Base-by-base conservation (phyloP, 306 rosid species). In the Cicer chorassanicum region DNA sequence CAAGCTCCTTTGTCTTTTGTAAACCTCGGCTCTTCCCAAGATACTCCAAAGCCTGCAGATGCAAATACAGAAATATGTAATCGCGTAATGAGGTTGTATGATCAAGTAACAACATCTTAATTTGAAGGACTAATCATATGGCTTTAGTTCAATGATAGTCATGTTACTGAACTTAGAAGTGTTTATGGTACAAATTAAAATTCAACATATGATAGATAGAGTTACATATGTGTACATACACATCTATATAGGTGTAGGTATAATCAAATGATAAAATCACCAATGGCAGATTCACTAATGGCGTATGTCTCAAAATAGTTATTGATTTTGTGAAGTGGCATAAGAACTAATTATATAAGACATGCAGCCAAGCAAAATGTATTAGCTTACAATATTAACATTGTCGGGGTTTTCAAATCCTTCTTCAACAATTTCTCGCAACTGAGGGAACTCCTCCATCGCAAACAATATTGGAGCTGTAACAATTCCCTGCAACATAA, bases 381-480 rank as follows among this genome's bases (percentile, higher is more conserved):
- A 9, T 9, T 45, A 78, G 82, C 98, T 90, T 88, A 94, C 99
- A 15, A 86, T 80, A 72, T 85, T 88, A 45, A 94, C 74, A 80
- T 92, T 90, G 56, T 69, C 88, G 53, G 96, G 90, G 70, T 91
- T 84, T 62, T 89, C 98, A 77, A 93, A 87, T 60, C 98, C 98
- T 45, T 71, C 78, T 3, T 85, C 88, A 65, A 93, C 90, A 21
- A 91, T 80, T 11, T 71, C 55, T n/a, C 83, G 93, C 91, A 94
- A 67, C 79, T 94, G 86, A 54, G 97, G 97, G 79, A 90, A 90
- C 82, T 94, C 99, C 86, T 94, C 99, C 92, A 90, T 88, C 16
- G 99, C 97, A 85, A 90, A 94, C 82, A 94, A 86, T 66, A 92
- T 74, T 2, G 99, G 99, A 81, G 97, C 99, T 1, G 99, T 94